A percentile compares a stretch with the other conserved stretches of the same genome.
Conservation (phyloP, 2,329 filamentous ascomycete genomes). For the Aspergillus phoenicis region DNA sequence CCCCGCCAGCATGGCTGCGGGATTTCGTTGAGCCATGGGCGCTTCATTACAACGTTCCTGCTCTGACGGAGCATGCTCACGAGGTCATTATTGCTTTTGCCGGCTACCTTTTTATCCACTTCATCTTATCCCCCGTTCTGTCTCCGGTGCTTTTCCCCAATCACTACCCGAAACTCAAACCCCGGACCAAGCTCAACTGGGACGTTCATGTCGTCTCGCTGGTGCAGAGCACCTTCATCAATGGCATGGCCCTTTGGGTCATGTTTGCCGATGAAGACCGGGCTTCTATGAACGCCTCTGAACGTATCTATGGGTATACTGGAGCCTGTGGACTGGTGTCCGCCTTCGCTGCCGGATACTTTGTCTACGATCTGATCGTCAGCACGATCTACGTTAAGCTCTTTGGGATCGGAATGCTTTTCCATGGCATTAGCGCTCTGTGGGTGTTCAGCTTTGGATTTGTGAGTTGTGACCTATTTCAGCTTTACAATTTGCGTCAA, state of each 20-base stretch:
- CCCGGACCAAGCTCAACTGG: slow-evolving; percentile 65
- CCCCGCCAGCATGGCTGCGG: slow-evolving; percentile 56
- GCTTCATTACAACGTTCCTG: slow-evolving; percentile 54
- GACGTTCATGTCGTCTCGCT: slow-evolving; percentile 67
- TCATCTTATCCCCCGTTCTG: slow-evolving; percentile 57
- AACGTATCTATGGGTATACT: slow-evolving; percentile 64
- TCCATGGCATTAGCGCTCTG: slow-evolving; percentile 63
- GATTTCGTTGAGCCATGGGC: slow-evolving; percentile 54
- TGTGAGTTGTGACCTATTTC: slow-evolving; percentile 50
- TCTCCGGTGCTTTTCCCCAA: slow-evolving; percentile 57
- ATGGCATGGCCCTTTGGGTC: slow-evolving; percentile 59
- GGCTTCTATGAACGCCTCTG: slow-evolving; percentile 53
- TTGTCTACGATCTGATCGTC: slow-evolving; percentile 64
- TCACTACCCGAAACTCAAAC: slow-evolving; percentile 56
- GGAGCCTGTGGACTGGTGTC: slow-evolving; percentile 61
- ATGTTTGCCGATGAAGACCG: slow-evolving; percentile 60
- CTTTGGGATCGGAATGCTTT: slow-evolving; percentile 64
- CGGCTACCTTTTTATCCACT: slow-evolving; percentile 60
- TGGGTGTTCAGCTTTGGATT: slow-evolving; percentile 65
- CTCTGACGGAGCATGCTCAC: slow-evolving; percentile 63
- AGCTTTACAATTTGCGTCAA: not conserved
- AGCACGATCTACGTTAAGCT: slow-evolving; percentile 58
- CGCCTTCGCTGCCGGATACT: slow-evolving; percentile 64
- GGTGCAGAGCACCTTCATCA: slow-evolving; percentile 61
- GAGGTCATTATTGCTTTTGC: slow-evolving; percentile 60